Evolutionary conservation across 768 basidiomycete species (phyloP), one percentile per base, ranked within the genome.

Genomic region (Xerocomellus chrysenteron): DNA sequence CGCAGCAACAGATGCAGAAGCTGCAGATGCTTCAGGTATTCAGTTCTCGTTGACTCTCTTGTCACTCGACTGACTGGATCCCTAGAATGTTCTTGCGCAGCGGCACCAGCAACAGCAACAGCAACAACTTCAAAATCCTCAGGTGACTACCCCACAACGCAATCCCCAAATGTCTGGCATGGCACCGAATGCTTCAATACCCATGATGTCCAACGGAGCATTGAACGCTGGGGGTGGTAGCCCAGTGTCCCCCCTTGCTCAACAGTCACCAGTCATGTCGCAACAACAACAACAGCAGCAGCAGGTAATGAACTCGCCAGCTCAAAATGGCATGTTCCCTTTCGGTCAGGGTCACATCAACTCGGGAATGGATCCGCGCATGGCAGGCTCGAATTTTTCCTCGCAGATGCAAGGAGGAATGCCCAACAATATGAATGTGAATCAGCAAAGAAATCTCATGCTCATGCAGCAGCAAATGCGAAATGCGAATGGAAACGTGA

Each of bases 1-100:
- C 76, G 2, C 80, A 75, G 55, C 72, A 78, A 62, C 86, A 90
- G 71, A 64, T 88, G 59, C 86, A 86, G 68, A 82, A 77, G 65
- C 74, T 89, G 69, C 68, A 80, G 36, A 56, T 70, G 52, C 65
- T 81, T 14, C 83, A 83, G 76, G 85, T 85, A 60, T 48, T 75
- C 70, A 8, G 13, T 17, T 0, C 30, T 30, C 16, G 1, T 11
- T 16, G 17, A 30, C 2, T 28, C 5, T 19, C 33, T 42, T 40
- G 11, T 42, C 5, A 36, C 45, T 51, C 17, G 44, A 48, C 60
- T 67, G 37, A 67, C 24, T 8, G 1, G 9, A 54, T 57, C 6
- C 30, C 13, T 35, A 69, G 66, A 50, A 13, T 35, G 55, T 26
- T 42, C 11, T 71, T 43, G 57, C 56, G 6, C 67, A 67, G 36